These are phyloP conservation scores for Sporormia fimetaria DNA, from an alignment of 495 filamentous ascomycete genomes.

Conservation along the genomic window DNA sequence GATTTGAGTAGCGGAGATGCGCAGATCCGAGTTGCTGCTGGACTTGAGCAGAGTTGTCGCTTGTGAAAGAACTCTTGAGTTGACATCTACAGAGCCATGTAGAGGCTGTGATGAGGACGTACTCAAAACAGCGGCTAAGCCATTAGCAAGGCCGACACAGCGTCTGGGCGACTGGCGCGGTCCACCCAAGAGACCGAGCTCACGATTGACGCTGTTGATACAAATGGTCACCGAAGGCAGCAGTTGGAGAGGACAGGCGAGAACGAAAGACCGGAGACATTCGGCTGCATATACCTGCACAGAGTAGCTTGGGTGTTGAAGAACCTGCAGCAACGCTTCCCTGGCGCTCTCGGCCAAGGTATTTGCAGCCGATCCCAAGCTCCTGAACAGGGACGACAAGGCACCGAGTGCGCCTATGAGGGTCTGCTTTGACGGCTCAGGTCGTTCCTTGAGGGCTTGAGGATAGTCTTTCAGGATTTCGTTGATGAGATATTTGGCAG, in stretches of 20 bases:
- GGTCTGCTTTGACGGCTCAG: conserved; percentile 81
- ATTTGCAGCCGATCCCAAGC: conserved; percentile 69
- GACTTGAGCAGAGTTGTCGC: conserved; percentile 88
- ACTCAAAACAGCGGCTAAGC: conserved; percentile 81
- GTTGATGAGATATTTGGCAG: conserved; percentile 73
- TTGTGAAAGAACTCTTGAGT: conserved; percentile 79
- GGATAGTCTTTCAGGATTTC: conserved; percentile 89
- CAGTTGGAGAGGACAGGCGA: conserved; percentile 84
- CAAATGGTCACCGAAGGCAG: conserved; percentile 86
- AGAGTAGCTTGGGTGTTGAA: conserved; percentile 91
- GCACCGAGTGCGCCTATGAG: conserved; percentile 70
- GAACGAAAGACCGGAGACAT: conserved; percentile 73
- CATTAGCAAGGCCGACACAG: conserved; percentile 88
- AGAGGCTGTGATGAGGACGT: conserved; percentile 78
- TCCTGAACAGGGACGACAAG: conserved; percentile 63
- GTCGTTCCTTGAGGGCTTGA: conserved; percentile 78
- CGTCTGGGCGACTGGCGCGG: conserved; percentile 69
- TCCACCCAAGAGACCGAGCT: conserved; percentile 64
- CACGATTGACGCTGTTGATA: conserved; percentile 87
- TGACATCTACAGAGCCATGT: conserved; percentile 90
- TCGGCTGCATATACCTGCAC: conserved; percentile 82
- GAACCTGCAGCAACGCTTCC: conserved; percentile 78
- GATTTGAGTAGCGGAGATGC: conserved; percentile 85
- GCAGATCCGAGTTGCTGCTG: conserved; percentile 80
- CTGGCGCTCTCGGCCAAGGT: conserved; percentile 66